Conservation (phyloP, 2,329 filamentous ascomycete genomes). For the Aspergillus uvarum region DNA sequence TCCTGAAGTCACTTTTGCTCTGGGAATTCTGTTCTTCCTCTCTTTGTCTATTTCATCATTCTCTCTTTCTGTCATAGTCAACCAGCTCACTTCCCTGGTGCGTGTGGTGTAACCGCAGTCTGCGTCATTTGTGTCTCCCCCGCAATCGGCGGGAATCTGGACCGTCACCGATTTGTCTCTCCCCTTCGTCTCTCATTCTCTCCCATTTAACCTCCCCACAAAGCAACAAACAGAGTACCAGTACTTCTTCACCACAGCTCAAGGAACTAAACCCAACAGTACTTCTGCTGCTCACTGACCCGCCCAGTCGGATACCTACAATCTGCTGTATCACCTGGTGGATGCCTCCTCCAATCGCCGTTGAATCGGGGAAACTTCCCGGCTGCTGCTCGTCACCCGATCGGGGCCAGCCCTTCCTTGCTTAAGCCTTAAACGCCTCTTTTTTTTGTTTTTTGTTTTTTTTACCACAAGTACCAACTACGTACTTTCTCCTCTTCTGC, state of each 20-base stretch:
- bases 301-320: background rate
- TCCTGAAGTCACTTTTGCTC: background rate
- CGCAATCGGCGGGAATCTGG: background rate
- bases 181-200: background rate
- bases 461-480: background rate
- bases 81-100: background rate
- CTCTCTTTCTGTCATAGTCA: background rate
- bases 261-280: background rate
- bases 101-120: constrained; percentile 4
- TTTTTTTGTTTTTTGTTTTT: background rate
- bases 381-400: constrained; percentile 19
- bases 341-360: constrained; percentile 15
- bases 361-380: constrained; percentile 8
- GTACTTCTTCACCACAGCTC: background rate
- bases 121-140: background rate
- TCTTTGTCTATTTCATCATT: constrained; percentile 1
- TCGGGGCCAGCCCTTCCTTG: constrained; percentile 12
- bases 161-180: background rate
- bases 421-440: constrained; percentile 1
- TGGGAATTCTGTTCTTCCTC: background rate
- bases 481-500: constrained; percentile 7
- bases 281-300: constrained; percentile 1
- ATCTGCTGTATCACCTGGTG: constrained; percentile 1
- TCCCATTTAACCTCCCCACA: background rate
- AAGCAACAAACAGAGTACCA: background rate